Base-by-base conservation (phyloP, 306 rosid genomes). In the Gynostemma pentaphyllum region DNA sequence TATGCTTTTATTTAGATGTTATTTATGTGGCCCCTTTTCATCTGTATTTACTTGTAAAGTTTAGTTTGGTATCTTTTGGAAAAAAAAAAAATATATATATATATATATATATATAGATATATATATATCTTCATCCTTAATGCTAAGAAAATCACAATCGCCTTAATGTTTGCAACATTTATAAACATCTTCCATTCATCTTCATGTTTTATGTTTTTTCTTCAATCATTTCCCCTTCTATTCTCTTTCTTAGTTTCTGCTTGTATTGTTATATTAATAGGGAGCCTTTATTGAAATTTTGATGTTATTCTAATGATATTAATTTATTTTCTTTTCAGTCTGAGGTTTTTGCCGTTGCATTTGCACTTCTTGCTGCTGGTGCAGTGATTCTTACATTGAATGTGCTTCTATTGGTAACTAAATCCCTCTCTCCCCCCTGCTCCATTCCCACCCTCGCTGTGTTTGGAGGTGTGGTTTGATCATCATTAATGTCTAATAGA, bases 341-440 rank as follows among this genome's bases (percentile, higher is more conserved):
- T 61, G 99, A 94, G 76, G 99, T 92, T 46, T 92, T 92, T 30
- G 99, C 97, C 24, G 99, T 88, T 73, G 95, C 96, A 50, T 92
- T 92, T 81, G 99, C 97, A 29, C 85, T 92, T 40, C 99, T 92
- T 68, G 99, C 99, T 68, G 90, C 89, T 42, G 97, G 99, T 29
- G 97, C 95, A 64, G 85, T 92, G 64, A 78, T 94, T 76, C 76
- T 94, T 80, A 94, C 96, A 29, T 62, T 94, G 88, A 94, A 94
- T 80, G 99, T 94, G 9, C 87, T 92, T 69, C 96, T 92, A 29
- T 95, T 92, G 94, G 99, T 94, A 94, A 76, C 61, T 15, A 12
- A 51, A 61, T 28, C 69, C 60, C 66, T 64, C 74, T 65, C 59
- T 48, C 2, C 15, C 18, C 30, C 46, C 45, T 1, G 45, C 45